A percentile compares a stretch with the other conserved stretches of the same genome.
Evolutionary conservation across 176 grass and related monocot genomes (phyloP).

Genomic region (Saccharum officinarum): DNA sequence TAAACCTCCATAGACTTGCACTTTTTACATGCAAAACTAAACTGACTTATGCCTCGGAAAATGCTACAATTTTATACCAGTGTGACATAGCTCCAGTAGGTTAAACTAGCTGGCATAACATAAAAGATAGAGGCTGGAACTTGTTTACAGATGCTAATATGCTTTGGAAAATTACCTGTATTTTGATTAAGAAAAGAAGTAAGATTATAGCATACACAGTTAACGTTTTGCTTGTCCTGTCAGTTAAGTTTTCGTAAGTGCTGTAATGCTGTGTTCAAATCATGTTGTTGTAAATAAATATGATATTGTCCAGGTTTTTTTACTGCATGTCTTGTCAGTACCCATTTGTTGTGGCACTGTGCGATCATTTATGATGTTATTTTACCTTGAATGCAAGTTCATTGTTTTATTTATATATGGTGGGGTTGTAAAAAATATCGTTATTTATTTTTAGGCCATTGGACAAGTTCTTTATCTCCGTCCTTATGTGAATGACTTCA

Average conservation of each 20-base stretch:
- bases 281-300: background rate
- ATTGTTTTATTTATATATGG: constrained; percentile 17
- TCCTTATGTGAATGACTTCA: constrained; percentile 92
- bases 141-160: constrained; percentile 12
- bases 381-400: constrained; percentile 27
- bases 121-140: background rate
- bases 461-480: constrained; percentile 91
- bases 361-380: constrained; percentile 8
- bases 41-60: background rate
- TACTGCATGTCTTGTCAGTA: background rate
- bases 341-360: background rate
- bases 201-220: background rate
- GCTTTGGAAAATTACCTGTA: background rate
- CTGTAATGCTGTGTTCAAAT: background rate
- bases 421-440: constrained; percentile 12
- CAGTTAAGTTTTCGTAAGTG: background rate
- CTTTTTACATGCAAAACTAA: background rate
- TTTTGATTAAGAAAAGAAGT: background rate
- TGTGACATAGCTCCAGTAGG: background rate
- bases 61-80: background rate
- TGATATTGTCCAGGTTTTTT: background rate
- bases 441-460: constrained; percentile 66
- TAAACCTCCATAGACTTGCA: background rate
- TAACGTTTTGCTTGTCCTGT: background rate
- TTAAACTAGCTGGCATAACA: background rate